phyloP scores from a whole-genome alignment of 1,284 basidiomycete species.

The Chiua sp. region DNA sequence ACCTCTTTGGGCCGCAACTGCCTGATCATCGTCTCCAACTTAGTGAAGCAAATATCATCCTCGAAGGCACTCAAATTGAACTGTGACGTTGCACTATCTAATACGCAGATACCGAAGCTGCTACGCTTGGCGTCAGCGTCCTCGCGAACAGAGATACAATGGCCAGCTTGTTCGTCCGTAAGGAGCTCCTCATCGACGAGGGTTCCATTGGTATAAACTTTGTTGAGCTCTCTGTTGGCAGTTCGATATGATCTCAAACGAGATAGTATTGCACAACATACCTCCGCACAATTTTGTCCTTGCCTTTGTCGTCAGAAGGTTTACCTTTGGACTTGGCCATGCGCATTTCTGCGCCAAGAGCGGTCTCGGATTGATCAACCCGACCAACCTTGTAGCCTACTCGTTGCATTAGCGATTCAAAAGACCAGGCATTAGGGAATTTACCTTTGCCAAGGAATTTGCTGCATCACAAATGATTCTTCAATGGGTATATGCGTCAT shows the following conservation, averaged over 20 bases:
- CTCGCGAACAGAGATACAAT: conserved; percentile 93
- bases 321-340: conserved; percentile 75
- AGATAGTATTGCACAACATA: conserved; percentile 30
- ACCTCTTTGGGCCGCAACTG: conserved; percentile 95
- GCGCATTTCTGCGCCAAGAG: conserved; percentile 83
- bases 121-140: conserved; percentile 51
- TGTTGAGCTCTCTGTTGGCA: conserved; percentile 80
- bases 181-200: conserved; percentile 92
- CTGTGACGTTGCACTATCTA: conserved; percentile 96
- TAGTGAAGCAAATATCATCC: conserved; percentile 93
- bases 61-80: conserved; percentile 92
- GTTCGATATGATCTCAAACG: conserved; percentile 5
- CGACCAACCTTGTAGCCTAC: conserved; percentile 96
- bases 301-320: conserved; percentile 49
- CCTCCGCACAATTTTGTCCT: conserved; percentile 85
- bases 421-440: background rate
- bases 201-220: conserved; percentile 97
- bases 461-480: conserved; percentile 37
- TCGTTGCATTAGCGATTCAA: conserved; percentile 12
- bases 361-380: conserved; percentile 97
- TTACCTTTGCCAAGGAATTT: conserved; percentile 84
- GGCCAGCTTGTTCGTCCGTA: conserved; percentile 93
- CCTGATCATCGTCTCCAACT: conserved; percentile 92
- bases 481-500: conserved; percentile 8
- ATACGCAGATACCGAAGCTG: conserved; percentile 90